Evolutionary conservation across 2,329 filamentous ascomycete genomes (phyloP), one percentile per base, ranked within the genome.

Genomic region (Pseudomassariella vexata): DNA sequence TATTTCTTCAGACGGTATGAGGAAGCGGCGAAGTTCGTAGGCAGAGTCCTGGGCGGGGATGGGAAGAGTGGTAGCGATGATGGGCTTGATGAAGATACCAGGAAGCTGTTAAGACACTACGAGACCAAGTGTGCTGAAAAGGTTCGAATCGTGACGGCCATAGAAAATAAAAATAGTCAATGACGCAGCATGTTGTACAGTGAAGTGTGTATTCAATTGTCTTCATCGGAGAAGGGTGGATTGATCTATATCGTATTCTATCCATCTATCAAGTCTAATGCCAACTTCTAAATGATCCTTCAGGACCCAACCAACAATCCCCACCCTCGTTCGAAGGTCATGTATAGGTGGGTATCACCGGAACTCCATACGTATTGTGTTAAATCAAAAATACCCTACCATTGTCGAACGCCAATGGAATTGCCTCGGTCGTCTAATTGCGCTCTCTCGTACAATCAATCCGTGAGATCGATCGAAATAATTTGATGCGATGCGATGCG

Each of bases 1-100:
- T 76, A 76, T 44, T 76, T 72, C 48, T 68, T 68, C 41, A 52
- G 60, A 5, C 54, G 63, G 20, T 76, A 63, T 36, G 49, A 50
- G 1, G 62, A 70, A 33, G 70, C 63, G 2, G 54, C 59, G n/a
- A 43, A 46, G 9, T 62, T 76, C 26, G 52, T 65, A 5, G 34
- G 44, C 3, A 40, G 45, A 5, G 50, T 65, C 1, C 46, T 72
- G 5, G 40, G 36, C 19, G 34, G 30, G 19, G 36, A 19, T 3
- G 43, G 39, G 3, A n/a, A n/a, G n/a, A n/a, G n/a, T n/a, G 49
- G 49, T 5, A 46, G 42, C 6, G 48, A 42, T 10, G 45, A 39
- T 4, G 42, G 47, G 5, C 37, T 74, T 9, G 70, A 75, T 17
- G 39, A 39, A 4, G 70, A 73, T 27, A 62, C 65, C 6, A 49